Conservation (phyloP, 352 stramenopile species). For the Pythium dissotocum region DNA sequence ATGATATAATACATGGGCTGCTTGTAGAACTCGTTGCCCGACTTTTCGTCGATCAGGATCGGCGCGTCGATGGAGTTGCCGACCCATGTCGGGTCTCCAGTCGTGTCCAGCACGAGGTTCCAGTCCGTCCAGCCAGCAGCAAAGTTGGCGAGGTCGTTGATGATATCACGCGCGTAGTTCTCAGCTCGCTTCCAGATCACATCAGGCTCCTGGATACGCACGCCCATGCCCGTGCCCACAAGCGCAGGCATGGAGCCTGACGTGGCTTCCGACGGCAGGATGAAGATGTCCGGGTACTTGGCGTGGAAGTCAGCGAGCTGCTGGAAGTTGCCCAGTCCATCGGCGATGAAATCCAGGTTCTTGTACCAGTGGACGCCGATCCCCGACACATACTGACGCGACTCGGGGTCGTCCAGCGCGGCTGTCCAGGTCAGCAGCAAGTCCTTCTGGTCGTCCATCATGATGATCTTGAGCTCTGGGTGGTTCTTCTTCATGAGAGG, state of each 20-base stretch:
- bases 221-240: constrained; percentile 43
- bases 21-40: constrained; percentile 66
- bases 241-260: constrained; percentile 49
- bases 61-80: constrained; percentile 63
- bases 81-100: constrained; percentile 68
- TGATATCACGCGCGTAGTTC: constrained; percentile 84
- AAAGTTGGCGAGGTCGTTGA: constrained; percentile 78
- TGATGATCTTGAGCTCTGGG: constrained; percentile 56
- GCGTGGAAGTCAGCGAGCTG: constrained; percentile 49
- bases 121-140: constrained; percentile 82
- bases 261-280: constrained; percentile 78
- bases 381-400: constrained; percentile 68
- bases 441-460: constrained; percentile 88
- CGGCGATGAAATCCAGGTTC: constrained; percentile 47
- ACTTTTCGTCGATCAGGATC: constrained; percentile 60
- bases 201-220: constrained; percentile 41
- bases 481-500: constrained; percentile 61
- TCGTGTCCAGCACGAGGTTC: constrained; percentile 79
- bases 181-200: constrained; percentile 66
- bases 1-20: constrained; percentile 81
- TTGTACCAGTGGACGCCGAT: constrained; percentile 88
- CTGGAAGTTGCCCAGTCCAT: constrained; percentile 36
- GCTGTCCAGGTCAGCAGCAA: constrained; percentile 44
- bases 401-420: constrained; percentile 44
- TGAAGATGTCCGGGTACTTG: constrained; percentile 64